A percentile compares a stretch with the other conserved stretches of the same genome.
Conservation (phyloP, 306 rosid genomes). For the Rubus parviflorus region DNA sequence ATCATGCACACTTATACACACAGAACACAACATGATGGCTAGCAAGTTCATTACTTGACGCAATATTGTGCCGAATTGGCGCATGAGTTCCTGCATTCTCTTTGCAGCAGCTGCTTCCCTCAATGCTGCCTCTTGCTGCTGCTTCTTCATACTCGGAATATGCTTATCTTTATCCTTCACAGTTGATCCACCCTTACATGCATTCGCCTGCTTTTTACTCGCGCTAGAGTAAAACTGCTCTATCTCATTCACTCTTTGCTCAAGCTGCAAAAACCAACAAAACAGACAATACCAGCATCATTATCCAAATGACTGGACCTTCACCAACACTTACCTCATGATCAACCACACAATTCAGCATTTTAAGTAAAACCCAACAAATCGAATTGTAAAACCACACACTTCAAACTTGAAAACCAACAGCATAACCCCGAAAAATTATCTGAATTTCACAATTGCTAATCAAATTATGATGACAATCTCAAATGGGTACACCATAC, state of each 20-base stretch:
- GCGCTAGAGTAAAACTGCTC: conserved; percentile 44
- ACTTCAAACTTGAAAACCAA: neutral
- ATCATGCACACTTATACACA: neutral
- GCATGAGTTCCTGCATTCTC: conserved; percentile 94
- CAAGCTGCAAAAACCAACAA: conserved; percentile 53
- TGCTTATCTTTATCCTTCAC: conserved; percentile 66
- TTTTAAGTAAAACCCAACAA: neutral
- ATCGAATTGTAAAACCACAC: neutral
- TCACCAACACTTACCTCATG: neutral
- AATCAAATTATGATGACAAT: neutral
- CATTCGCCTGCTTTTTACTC: conserved; percentile 47
- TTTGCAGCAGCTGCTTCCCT: conserved; percentile 79
- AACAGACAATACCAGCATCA: neutral
- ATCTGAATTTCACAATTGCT: neutral
- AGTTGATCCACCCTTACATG: conserved; percentile 50
- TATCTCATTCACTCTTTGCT: conserved; percentile 61
- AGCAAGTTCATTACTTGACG: conserved; percentile 56
- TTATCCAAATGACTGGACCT: conserved; percentile 13
- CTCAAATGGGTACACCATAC: neutral
- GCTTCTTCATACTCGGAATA: conserved; percentile 74
- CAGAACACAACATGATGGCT: conserved; percentile 9
- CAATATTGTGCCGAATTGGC: conserved; percentile 80
- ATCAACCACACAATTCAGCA: neutral
- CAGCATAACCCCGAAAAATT: neutral
- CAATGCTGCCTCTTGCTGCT: conserved; percentile 67